Evolutionary conservation across 2,329 filamentous ascomycete genomes (phyloP), one percentile per base, ranked within the genome.

Genomic region (Xylariaceae sp.): DNA sequence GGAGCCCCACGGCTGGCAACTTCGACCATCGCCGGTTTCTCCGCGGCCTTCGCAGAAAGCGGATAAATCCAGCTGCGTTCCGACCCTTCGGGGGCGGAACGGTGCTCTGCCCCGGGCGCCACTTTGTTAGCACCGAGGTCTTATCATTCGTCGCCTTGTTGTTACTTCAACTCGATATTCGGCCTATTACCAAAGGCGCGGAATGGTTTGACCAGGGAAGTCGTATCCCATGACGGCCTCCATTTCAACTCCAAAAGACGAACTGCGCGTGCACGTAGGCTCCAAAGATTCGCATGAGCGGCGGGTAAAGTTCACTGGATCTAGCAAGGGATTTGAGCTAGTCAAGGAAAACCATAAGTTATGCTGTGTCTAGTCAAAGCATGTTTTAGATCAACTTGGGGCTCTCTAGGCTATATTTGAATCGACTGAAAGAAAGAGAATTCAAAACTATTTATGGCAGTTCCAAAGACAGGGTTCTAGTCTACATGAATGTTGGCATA

Each of bases 51-150:
- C 41, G 42, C 1, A 38, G n/a, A 18, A 49, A 51, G 6, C 41
- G 44, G 3, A 35, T 41, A 17, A 54, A 48, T 7, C 46, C 51
- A 11, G 52, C 40, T 3, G 52, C 54, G 6, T 58, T 57, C 32
- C 54, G 53, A 5, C 44, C 36, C 4, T 56, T 58, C 22, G 51
- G 53, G 6, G 53, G 38, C 5, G 46, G 55, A n/a, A 41, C 47
- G 2, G 46, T 49, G 1, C 44, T 55, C 5, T 57, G 47, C 27
- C 57, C 51, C 4, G 53, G 55, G 9, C 45, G 53, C 6, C 54
- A 59, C 43, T 56, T 59, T 42, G 55, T 47, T 17, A 54, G 45
- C 45, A 56, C 54, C 0, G 51, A 58, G 31, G 35, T 56, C 38
- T 35, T 57, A 30, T 33, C 41, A 1, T 54, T 57, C 38, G 44